phyloP scores from a whole-genome alignment of 2,329 filamentous ascomycete species.

The Nothopassalora personata region DNA sequence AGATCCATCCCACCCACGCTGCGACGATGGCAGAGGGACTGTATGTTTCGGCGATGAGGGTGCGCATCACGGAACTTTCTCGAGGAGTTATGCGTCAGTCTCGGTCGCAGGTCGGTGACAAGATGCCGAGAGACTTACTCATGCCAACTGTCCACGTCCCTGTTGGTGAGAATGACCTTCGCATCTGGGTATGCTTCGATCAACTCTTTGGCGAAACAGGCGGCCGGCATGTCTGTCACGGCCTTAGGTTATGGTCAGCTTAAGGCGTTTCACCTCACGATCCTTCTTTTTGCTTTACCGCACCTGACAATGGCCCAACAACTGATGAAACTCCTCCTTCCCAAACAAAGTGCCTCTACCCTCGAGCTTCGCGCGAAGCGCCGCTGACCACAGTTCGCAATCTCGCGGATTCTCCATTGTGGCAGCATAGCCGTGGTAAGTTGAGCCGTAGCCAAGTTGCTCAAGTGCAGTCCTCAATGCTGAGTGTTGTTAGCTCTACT shows the following conservation, averaged over 20 bases:
- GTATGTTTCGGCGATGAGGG: neutral
- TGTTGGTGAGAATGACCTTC: constrained; percentile 45
- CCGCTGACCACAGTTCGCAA: constrained; percentile 14
- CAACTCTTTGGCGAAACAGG: constrained; percentile 16
- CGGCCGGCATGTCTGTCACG: constrained; percentile 11
- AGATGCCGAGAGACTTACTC: neutral
- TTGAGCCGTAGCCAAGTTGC: neutral
- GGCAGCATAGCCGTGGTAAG: neutral
- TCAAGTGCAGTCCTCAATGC: neutral
- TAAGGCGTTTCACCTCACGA: neutral
- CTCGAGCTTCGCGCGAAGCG: constrained; percentile 12
- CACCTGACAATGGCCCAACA: constrained; percentile 2
- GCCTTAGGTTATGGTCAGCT: neutral
- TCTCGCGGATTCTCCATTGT: constrained; percentile 10
- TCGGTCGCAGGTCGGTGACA: neutral
- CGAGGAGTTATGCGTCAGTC: neutral
- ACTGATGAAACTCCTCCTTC: constrained; percentile 1
- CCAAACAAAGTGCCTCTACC: neutral
- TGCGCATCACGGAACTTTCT: neutral
- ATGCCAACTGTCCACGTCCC: constrained; percentile 43
- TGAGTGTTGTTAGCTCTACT: too few species aligned
- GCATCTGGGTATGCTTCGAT: constrained; percentile 9
- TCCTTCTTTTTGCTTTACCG: neutral
- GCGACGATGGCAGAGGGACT: neutral
- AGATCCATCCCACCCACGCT: neutral